Conservation (phyloP, 768 basidiomycete genomes). For the Suillus luteus region DNA sequence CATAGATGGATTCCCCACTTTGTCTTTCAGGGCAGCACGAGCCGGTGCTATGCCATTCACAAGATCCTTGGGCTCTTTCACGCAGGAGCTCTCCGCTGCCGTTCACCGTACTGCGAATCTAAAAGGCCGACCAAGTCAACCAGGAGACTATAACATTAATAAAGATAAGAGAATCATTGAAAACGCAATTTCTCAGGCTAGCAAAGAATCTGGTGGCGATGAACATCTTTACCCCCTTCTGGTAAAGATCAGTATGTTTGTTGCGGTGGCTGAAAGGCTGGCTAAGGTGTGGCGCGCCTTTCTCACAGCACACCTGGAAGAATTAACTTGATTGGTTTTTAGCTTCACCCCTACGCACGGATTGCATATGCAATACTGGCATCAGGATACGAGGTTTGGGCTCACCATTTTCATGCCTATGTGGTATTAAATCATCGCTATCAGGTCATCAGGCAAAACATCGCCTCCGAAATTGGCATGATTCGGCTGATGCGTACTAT, state of each 20-base stretch:
- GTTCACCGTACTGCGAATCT: not conserved
- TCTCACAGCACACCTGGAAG: not conserved
- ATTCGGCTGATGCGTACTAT: constrained; percentile 4
- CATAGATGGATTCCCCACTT: constrained; percentile 2
- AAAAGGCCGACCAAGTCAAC: not conserved
- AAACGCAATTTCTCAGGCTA: constrained; percentile 1
- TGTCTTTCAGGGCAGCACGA: constrained; percentile 1
- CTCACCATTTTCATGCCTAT: not conserved
- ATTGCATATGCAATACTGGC: constrained; percentile 11
- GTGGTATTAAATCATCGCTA: not conserved
- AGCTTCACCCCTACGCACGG: constrained; percentile 19
- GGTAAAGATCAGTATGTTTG: constrained; percentile 14
- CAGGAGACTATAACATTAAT: not conserved
- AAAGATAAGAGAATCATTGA: not conserved
- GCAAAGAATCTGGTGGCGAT: not conserved
- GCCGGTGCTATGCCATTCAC: not conserved
- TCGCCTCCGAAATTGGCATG: not conserved
- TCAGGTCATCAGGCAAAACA: not conserved
- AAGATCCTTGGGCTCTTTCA: not conserved
- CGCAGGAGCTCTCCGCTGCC: not conserved
- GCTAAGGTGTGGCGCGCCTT: constrained; percentile 4
- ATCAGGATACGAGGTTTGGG: constrained; percentile 9
- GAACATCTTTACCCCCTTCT: constrained; percentile 9
- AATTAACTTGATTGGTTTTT: not conserved
- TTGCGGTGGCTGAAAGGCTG: constrained; percentile 7